A percentile compares a stretch with the other conserved stretches of the same genome.
These are phyloP conservation scores for Paramecium tetraurelia DNA, from an alignment of 73 alveolate species.

Conservation along the genomic window DNA sequence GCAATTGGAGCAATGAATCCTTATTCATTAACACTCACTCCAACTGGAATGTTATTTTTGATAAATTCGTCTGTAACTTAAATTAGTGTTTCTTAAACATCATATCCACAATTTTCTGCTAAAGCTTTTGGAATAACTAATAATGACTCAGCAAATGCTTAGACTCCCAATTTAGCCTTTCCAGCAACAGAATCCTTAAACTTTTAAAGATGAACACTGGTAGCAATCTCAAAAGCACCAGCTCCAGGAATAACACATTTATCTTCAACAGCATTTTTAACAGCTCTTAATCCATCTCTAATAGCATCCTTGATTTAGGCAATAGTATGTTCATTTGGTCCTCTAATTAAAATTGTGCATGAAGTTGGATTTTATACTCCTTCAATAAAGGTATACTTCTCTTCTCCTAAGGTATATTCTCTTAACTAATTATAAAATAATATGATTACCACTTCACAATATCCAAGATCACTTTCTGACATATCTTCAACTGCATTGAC, in stretches of 20 bases:
- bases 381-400: slow-evolving; percentile 99
- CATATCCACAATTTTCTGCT: slow-evolving; percentile 93
- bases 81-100: slow-evolving; percentile 85
- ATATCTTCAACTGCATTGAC: slow-evolving; percentile 98
- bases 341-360: slow-evolving; percentile 99
- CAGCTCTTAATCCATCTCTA: slow-evolving; percentile 99
- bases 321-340: slow-evolving; percentile 98
- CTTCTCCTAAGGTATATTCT: slow-evolving; percentile 97
- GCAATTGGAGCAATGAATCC: slow-evolving; percentile 62
- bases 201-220: slow-evolving; percentile 74
- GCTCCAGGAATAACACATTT: slow-evolving; percentile 98
- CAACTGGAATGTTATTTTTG: slow-evolving; percentile 81
- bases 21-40: slow-evolving; percentile 74
- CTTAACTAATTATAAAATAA: slow-evolving; percentile 84
- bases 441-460: slow-evolving; percentile 38
- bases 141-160: slow-evolving; percentile 93
- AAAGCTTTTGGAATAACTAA: slow-evolving; percentile 89
- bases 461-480: slow-evolving; percentile 96
- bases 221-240: slow-evolving; percentile 98
- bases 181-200: slow-evolving; percentile 72
- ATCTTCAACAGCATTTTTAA: slow-evolving; percentile 96
- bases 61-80: slow-evolving; percentile 75
- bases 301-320: slow-evolving; percentile 98
- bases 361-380: slow-evolving; percentile 99
- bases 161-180: slow-evolving; percentile 91